Evolutionary conservation across 495 filamentous ascomycete species (phyloP).

Genomic region (Penicillium mononematosum): DNA sequence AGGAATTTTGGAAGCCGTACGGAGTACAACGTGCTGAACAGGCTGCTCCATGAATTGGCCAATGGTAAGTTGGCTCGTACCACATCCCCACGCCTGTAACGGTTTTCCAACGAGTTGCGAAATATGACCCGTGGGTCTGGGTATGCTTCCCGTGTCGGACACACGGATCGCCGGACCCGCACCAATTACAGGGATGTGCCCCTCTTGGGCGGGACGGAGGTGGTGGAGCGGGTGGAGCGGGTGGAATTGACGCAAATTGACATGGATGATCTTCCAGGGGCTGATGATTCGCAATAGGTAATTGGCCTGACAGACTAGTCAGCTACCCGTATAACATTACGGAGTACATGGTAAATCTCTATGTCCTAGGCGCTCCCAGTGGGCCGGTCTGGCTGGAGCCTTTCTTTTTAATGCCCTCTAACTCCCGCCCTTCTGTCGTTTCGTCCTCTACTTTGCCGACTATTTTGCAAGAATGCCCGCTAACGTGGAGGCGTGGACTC

Average conservation of each 20-base stretch:
- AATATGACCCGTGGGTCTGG: not conserved
- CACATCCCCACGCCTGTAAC: conserved; percentile 1
- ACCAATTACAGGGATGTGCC: not conserved
- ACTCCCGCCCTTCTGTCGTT: not conserved
- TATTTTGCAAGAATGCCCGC: conserved; percentile 16
- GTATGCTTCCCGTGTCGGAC: not conserved
- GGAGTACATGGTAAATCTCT: not conserved
- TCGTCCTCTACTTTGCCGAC: not conserved
- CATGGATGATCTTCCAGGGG: conserved; percentile 2
- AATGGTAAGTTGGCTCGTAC: not conserved
- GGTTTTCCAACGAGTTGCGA: not conserved
- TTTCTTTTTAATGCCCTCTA: conserved; percentile 3
- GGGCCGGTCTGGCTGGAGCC: not conserved
- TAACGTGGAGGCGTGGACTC: conserved; percentile 44
- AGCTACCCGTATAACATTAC: not conserved
- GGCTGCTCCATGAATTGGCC: not conserved
- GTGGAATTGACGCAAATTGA: conserved; percentile 3
- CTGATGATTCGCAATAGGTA: not conserved
- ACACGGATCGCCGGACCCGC: not conserved
- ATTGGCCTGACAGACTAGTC: not conserved
- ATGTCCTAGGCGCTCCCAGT: not conserved
- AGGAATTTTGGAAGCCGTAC: not conserved
- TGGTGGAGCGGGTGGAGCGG: not conserved
- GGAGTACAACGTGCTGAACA: not conserved
- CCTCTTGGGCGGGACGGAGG: not conserved